phyloP scores from a whole-genome alignment of 768 basidiomycete species.

The Clavulina sp. region DNA sequence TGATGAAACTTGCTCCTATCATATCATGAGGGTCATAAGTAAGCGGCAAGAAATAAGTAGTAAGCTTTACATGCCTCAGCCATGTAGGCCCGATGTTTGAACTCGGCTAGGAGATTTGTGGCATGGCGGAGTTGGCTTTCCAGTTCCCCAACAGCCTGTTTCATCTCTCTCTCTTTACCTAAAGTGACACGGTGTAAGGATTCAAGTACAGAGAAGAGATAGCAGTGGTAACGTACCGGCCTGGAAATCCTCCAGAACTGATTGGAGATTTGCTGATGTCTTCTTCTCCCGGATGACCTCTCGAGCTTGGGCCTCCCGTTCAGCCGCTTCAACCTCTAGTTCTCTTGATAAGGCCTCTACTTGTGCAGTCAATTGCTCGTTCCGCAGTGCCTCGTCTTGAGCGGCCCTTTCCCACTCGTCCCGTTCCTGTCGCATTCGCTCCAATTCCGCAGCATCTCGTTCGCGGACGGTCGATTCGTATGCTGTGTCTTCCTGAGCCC shows the following conservation, averaged over 20 bases:
- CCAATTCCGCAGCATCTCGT: conserved; percentile 71
- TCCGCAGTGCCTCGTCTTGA: conserved; percentile 45
- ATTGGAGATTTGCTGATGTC: conserved; percentile 69
- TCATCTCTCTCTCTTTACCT: conserved; percentile 88
- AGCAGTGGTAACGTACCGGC: conserved; percentile 36
- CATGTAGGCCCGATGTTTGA: conserved; percentile 67
- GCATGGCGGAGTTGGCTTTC: conserved; percentile 52
- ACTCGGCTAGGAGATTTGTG: conserved; percentile 73
- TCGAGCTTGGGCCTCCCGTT: conserved; percentile 31
- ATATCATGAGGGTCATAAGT: not conserved
- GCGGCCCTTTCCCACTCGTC: conserved; percentile 51
- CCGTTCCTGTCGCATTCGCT: conserved; percentile 67
- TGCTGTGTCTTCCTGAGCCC: conserved; percentile 45
- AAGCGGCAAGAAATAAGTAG: conserved; percentile 6
- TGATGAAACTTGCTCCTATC: conserved; percentile 62
- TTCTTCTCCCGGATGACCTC: conserved; percentile 53
- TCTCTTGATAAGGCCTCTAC: conserved; percentile 42
- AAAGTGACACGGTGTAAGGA: conserved; percentile 8
- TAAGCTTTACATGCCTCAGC: conserved; percentile 51
- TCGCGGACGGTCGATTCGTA: conserved; percentile 59
- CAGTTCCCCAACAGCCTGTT: conserved; percentile 65
- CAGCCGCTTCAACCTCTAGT: conserved; percentile 45
- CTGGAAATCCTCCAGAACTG: conserved; percentile 91
- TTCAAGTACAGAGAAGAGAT: conserved; percentile 1
- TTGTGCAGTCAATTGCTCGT: conserved; percentile 50